phyloP scores from a whole-genome alignment of 768 basidiomycete genomes.

The Boletus rubropictus region DNA sequence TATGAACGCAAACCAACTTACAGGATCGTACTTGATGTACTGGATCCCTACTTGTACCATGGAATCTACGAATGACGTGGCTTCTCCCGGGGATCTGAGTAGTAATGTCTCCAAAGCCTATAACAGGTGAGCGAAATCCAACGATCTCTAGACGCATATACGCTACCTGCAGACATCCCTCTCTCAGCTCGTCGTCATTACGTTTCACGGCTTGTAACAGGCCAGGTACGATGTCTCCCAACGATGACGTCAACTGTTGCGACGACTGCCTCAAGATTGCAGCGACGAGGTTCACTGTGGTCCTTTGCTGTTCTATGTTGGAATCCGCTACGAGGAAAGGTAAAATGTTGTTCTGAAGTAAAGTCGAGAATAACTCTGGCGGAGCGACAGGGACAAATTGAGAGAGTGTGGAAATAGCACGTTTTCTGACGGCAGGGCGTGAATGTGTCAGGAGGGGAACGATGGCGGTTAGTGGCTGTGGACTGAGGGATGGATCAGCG shows the following conservation, averaged over 20 bases:
- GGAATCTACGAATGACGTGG: slow-evolving; percentile 60
- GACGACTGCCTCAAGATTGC: slow-evolving; percentile 76
- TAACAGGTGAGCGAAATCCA: slow-evolving; percentile 4
- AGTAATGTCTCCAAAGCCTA: slow-evolving; percentile 80
- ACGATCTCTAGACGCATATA: neutral
- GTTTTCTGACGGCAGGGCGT: slow-evolving; percentile 86
- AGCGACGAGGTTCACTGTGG: slow-evolving; percentile 72
- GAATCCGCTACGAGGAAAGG: slow-evolving; percentile 51
- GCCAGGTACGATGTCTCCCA: slow-evolving; percentile 62
- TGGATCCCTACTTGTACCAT: slow-evolving; percentile 69
- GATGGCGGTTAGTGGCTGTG: slow-evolving; percentile 60
- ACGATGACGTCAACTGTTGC: slow-evolving; percentile 52
- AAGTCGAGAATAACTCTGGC: slow-evolving; percentile 52
- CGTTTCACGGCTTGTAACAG: slow-evolving; percentile 62
- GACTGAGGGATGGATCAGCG: slow-evolving; percentile 44
- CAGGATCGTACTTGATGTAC: slow-evolving; percentile 91
- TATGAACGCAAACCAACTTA: slow-evolving; percentile 25
- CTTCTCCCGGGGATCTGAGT: slow-evolving; percentile 77
- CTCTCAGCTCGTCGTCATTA: slow-evolving; percentile 80
- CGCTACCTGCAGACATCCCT: slow-evolving; percentile 68
- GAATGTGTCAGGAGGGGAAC: slow-evolving; percentile 68
- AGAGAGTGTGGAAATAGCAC: slow-evolving; percentile 80
- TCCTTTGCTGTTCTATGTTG: slow-evolving; percentile 64
- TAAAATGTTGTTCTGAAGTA: slow-evolving; percentile 54
- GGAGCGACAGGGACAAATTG: slow-evolving; percentile 76